Evolutionary conservation across 2,329 filamentous ascomycete species (phyloP), one percentile per base, ranked within the genome.

Genomic region (Pseudogymnoascus sp.): DNA sequence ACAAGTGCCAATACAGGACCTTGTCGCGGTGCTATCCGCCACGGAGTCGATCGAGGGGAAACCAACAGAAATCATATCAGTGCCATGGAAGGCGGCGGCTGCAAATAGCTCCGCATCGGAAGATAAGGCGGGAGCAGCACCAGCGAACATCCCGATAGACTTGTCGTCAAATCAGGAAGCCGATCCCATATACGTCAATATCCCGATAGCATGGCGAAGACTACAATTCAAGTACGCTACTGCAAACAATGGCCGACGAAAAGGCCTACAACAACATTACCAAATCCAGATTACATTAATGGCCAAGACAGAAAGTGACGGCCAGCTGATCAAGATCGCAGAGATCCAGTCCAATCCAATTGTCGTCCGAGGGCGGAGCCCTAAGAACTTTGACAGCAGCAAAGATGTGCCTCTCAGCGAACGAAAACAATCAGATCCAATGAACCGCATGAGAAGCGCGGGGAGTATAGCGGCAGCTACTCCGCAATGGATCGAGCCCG

Each of bases 181-280:
- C 36, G 92, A 96, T 70, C 87, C 87, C 1, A 86, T 90, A 62
- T 88, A 86, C 62, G 86, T 93, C 7, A 90, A 85, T 39, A 85
- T 96, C 63, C 90, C 92, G 1, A 87, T 97, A 61, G 88, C 91
- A 35, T 97, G 93, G 93, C 97, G 96, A 75, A 82, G 93, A 61
- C 77, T 97, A 63, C 93, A 97, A 74, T 97, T 97, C 75, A 90
- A 96, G 70, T 94, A 96, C 69, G 93, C 93, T 1, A 97, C 93
- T 0, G 93, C 93, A 60, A 97, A 97, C 74, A 97, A 97, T 72
- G 93, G 93, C 11, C 85, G 93, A 61, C 84, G 93, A 67, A 97
- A 97, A 76, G 93, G 96, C 66, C 78, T 97, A 55, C 93, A 97
- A 73, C 93, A 97, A 74, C 92, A 97, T 74, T 97, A 97, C 72